Conservation (phyloP, 345 rosid species). For the Salix koriyanagi region DNA sequence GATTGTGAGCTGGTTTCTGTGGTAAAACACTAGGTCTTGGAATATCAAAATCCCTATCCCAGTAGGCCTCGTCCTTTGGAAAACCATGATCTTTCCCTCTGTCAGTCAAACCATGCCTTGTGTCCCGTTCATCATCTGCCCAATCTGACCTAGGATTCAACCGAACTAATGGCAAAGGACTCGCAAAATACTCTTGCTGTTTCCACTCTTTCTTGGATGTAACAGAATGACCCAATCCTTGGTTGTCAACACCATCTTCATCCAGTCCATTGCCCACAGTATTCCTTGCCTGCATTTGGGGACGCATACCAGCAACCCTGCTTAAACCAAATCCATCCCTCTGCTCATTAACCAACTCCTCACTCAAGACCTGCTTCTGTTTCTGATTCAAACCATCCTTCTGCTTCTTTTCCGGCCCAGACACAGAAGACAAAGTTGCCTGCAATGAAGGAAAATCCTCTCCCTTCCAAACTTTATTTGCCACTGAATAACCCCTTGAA, state of each 20-base stretch:
- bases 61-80: constrained; percentile 53
- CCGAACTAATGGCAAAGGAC: constrained; percentile 70
- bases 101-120: constrained; percentile 60
- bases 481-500: constrained; percentile 19
- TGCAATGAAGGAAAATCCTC: constrained; percentile 92
- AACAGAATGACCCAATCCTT: constrained; percentile 33
- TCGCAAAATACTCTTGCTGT: constrained; percentile 58
- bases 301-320: constrained; percentile 54
- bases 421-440: constrained; percentile 59
- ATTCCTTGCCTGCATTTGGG: constrained; percentile 50
- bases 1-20: constrained; percentile 50
- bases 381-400: constrained; percentile 66
- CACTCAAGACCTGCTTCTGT: constrained; percentile 49
- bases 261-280: constrained; percentile 29
- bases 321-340: constrained; percentile 32
- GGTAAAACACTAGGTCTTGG: constrained; percentile 57
- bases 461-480: constrained; percentile 77
- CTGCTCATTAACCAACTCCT: constrained; percentile 40
- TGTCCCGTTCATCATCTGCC: constrained; percentile 99
- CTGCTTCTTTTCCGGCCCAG: constrained; percentile 61
- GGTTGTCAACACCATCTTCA: constrained; percentile 37
- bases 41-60: constrained; percentile 76
- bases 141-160: constrained; percentile 92
- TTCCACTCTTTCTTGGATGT: constrained; percentile 45
- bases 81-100: constrained; percentile 59